These are phyloP conservation scores for Knoxdaviesia capensis DNA, from an alignment of 2,329 filamentous ascomycete genomes.

Conservation along the genomic window DNA sequence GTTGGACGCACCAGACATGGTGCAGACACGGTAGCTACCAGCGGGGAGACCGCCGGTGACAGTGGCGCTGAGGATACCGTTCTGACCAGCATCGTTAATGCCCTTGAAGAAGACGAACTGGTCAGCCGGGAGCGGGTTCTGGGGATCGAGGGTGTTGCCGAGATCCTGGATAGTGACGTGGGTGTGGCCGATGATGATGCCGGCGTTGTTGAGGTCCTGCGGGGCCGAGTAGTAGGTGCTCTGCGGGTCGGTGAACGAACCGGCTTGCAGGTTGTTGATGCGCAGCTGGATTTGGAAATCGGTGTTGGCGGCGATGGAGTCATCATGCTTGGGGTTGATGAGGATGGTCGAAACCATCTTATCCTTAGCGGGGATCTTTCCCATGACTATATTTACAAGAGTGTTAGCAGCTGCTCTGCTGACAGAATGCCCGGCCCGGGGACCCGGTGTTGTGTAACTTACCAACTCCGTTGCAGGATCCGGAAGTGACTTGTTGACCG, in stretches of 20 bases:
- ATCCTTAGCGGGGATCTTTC: constrained; percentile 31
- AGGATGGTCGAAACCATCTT: constrained; percentile 39
- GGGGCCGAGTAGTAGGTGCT: constrained; percentile 41
- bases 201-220: constrained; percentile 26
- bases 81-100: constrained; percentile 37
- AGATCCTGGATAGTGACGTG: constrained; percentile 38
- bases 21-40: constrained; percentile 46
- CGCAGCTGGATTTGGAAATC: constrained; percentile 33
- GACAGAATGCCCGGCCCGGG: no score
- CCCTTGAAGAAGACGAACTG: constrained; percentile 46
- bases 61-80: constrained; percentile 29
- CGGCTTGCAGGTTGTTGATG: constrained; percentile 30
- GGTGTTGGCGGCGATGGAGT: constrained; percentile 22
- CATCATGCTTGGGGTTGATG: constrained; percentile 28
- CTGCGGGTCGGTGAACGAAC: constrained; percentile 39
- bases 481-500: constrained; percentile 32
- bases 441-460: constrained; percentile 11
- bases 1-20: constrained; percentile 41
- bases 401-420: no score
- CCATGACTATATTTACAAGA: constrained; percentile 24
- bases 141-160: constrained; percentile 28
- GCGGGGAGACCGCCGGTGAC: constrained; percentile 38
- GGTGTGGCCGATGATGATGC: constrained; percentile 35
- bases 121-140: constrained; percentile 27
- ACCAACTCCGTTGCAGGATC: constrained; percentile 45